Evolutionary conservation across 139 green algal genomes (phyloP).

Genomic region (Gonium pectorale): DNA sequence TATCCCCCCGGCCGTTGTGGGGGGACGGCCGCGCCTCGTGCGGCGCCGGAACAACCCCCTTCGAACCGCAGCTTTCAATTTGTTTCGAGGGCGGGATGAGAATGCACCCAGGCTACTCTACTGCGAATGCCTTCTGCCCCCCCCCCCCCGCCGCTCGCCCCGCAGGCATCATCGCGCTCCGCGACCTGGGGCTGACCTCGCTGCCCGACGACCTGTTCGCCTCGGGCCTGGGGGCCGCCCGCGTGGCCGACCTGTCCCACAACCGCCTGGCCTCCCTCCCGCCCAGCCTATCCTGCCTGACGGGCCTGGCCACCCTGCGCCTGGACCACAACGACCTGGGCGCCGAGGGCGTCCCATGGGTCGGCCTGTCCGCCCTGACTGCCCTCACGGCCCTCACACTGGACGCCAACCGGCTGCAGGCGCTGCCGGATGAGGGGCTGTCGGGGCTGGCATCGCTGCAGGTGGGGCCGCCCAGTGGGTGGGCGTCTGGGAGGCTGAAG

Average conservation of each 20-base stretch:
- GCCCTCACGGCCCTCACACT: constrained; percentile 13
- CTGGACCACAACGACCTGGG: constrained; percentile 22
- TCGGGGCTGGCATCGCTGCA: not conserved
- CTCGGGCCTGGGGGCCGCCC: not conserved
- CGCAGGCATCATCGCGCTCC: constrained; percentile 58
- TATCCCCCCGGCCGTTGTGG: too few relatives aligned
- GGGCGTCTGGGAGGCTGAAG: too few relatives aligned
- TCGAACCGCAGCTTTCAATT: too few relatives aligned
- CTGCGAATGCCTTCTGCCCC: too few relatives aligned
- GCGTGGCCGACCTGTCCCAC: constrained; percentile 31
- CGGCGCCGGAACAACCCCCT: not conserved
- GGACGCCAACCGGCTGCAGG: constrained; percentile 6
- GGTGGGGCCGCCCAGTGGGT: too few relatives aligned
- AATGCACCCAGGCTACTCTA: too few relatives aligned
- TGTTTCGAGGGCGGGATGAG: too few relatives aligned
- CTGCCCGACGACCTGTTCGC: constrained; percentile 48
- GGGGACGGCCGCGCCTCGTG: too few relatives aligned
- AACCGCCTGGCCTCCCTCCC: constrained; percentile 14
- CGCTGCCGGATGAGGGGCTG: not conserved
- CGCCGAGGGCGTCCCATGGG: not conserved
- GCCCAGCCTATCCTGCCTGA: not conserved
- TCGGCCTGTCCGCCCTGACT: not conserved
- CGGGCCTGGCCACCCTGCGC: constrained; percentile 28
- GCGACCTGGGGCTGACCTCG: constrained; percentile 59
- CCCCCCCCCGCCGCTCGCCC: too few relatives aligned